A percentile compares a stretch with the other conserved stretches of the same genome.
These are phyloP conservation scores for Kluyveromyces siamensis DNA, from an alignment of 805 yeast species.

Conservation along the genomic window DNA sequence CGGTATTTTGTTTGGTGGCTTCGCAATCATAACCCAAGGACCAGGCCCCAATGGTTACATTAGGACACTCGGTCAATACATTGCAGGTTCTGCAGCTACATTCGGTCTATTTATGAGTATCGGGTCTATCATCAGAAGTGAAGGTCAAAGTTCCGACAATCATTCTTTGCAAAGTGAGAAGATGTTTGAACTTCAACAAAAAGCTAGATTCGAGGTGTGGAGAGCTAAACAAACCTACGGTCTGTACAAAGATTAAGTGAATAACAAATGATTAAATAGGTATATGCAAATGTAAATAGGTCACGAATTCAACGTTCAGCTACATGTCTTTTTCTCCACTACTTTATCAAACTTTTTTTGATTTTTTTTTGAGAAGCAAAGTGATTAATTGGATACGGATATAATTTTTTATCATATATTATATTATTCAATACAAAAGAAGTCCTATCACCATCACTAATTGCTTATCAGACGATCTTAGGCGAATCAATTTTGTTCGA, in stretches of 20 bases:
- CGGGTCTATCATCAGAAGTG: constrained; percentile 87
- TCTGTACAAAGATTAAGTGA: constrained; percentile 4
- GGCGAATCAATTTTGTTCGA: too few species aligned
- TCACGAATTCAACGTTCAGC: background rate
- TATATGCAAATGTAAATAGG: background rate
- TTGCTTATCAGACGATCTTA: too few species aligned
- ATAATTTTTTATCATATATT: too few species aligned
- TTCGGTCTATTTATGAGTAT: constrained; percentile 95
- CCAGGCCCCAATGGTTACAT: constrained; percentile 98
- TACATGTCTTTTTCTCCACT: background rate
- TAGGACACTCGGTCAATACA: constrained; percentile 94
- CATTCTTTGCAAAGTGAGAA: background rate
- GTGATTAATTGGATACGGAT: too few species aligned
- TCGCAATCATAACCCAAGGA: constrained; percentile 82
- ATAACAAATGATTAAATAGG: background rate
- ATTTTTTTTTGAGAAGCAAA: background rate
- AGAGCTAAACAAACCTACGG: constrained; percentile 13
- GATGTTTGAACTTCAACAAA: constrained; percentile 18
- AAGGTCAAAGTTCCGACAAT: constrained; percentile 23
- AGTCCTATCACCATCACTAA: too few species aligned
- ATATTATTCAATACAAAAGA: too few species aligned
- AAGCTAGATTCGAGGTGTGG: constrained; percentile 26
- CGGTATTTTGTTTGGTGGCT: constrained; percentile 91
- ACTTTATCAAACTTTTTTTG: background rate
- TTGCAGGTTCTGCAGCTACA: constrained; percentile 93